These are phyloP conservation scores for Dissophora globulifera DNA, from an alignment of 192 early-diverging fungal genomes.

Conservation along the genomic window DNA sequence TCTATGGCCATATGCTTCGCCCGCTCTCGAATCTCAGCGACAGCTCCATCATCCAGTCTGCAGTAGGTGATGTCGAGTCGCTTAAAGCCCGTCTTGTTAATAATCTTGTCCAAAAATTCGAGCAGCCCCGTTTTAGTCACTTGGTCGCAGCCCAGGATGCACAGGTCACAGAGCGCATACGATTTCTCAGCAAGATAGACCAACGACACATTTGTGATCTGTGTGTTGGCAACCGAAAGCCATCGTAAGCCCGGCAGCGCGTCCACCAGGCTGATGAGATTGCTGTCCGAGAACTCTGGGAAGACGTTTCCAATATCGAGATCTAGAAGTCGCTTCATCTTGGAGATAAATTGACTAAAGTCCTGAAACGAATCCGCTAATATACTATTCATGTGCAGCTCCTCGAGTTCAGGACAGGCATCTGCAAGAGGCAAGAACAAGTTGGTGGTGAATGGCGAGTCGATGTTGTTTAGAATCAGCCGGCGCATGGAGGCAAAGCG, in stretches of 20 bases:
- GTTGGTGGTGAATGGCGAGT: conserved; percentile 34
- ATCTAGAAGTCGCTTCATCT: conserved; percentile 17
- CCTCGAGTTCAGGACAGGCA: conserved; percentile 32
- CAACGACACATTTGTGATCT: conserved; percentile 39
- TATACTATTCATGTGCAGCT: conserved; percentile 50
- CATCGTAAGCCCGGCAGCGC: conserved; percentile 25
- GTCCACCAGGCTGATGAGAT: conserved; percentile 36
- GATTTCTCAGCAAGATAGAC: conserved; percentile 29
- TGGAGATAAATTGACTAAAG: conserved; percentile 21
- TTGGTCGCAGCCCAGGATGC: conserved; percentile 50
- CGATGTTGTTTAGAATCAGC: conserved; percentile 46
- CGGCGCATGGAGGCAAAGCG: conserved; percentile 23
- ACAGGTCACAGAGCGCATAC: conserved; percentile 24
- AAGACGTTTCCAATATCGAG: conserved; percentile 50
- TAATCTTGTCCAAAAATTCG: conserved; percentile 37
- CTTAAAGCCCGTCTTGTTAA: conserved; percentile 18
- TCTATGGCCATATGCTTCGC: conserved; percentile 13
- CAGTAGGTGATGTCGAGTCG: conserved; percentile 46
- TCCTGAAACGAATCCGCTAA: conserved; percentile 48
- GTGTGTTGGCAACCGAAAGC: conserved; percentile 45
- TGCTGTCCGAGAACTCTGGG: conserved; percentile 32
- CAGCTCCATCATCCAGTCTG: conserved; percentile 24
- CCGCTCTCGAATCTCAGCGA: conserved; percentile 42
- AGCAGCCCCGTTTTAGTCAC: conserved; percentile 36
- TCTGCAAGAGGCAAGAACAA: conserved; percentile 26